Conservation (phyloP, 2,329 filamentous ascomycete species). For the Penicillium sp. region DNA sequence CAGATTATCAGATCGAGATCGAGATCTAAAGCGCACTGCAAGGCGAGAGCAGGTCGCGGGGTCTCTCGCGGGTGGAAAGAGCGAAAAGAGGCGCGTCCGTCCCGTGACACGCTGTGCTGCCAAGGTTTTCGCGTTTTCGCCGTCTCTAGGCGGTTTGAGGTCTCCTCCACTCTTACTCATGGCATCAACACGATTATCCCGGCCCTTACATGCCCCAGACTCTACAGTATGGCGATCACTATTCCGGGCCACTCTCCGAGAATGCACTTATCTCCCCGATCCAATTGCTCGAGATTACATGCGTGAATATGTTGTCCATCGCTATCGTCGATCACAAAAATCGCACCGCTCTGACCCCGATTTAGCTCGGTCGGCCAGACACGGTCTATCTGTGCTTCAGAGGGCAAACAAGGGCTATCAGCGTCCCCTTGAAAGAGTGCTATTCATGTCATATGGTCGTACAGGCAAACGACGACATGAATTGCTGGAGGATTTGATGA, state of each 20-base stretch:
- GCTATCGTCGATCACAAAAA: constrained; percentile 18
- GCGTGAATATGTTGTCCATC: constrained; percentile 47
- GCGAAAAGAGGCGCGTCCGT: constrained; percentile 30
- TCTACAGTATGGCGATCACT: constrained; percentile 48
- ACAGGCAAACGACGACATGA: constrained; percentile 56
- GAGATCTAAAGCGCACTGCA: constrained; percentile 25
- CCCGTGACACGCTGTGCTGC: constrained; percentile 29
- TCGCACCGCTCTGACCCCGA: constrained; percentile 25
- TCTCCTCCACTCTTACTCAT: constrained; percentile 19
- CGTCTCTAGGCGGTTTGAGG: constrained; percentile 16
- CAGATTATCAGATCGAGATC: constrained; percentile 14
- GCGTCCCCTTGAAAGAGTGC: constrained; percentile 54
- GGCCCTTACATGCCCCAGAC: constrained; percentile 8
- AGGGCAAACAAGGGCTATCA: constrained; percentile 62
- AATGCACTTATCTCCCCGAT: constrained; percentile 65
- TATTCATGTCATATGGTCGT: constrained; percentile 62
- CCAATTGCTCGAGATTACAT: constrained; percentile 56
- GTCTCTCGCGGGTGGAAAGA: constrained; percentile 17
- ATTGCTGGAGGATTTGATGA: constrained; percentile 47
- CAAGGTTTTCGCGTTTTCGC: constrained; percentile 33
- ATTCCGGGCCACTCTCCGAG: constrained; percentile 60
- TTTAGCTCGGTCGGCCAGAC: constrained; percentile 28
- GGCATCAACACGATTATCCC: constrained; percentile 26
- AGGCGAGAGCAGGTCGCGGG: constrained; percentile 28
- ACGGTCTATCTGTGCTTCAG: constrained; percentile 50